A percentile compares a stretch with the other conserved stretches of the same genome.
Evolutionary conservation across 2,329 filamentous ascomycete genomes (phyloP).

Genomic region (Pseudocercospora eumusae): DNA sequence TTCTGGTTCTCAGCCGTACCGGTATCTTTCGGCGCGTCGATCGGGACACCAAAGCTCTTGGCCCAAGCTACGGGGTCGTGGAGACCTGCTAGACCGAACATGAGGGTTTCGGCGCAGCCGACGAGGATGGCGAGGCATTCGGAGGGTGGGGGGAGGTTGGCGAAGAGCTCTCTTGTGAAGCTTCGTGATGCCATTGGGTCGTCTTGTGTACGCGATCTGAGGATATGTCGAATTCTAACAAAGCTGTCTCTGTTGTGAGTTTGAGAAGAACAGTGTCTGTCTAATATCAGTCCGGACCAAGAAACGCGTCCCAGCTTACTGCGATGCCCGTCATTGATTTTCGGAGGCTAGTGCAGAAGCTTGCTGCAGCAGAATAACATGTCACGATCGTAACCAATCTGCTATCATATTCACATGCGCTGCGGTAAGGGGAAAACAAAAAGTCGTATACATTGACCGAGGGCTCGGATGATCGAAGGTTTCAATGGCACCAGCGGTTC

Average conservation of each 20-base stretch:
- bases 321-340: slow-evolving; percentile 2
- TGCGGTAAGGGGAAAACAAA: slow-evolving; percentile 1
- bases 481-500: neutral
- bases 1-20: slow-evolving; percentile 28
- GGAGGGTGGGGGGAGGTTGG: slow-evolving; percentile 39
- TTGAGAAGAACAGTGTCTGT: neutral
- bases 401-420: neutral
- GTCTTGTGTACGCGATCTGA: neutral
- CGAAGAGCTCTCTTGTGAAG: slow-evolving; percentile 24
- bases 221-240: neutral
- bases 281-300: neutral
- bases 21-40: slow-evolving; percentile 24
- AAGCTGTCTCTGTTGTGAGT: neutral
- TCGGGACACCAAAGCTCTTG: slow-evolving; percentile 40
- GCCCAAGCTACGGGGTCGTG: slow-evolving; percentile 38
- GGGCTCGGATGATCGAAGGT: neutral
- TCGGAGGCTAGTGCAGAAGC: slow-evolving; percentile 4
- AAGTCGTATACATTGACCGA: neutral
- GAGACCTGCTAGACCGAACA: slow-evolving; percentile 41
- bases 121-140: slow-evolving; percentile 42
- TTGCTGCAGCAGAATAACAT: neutral
- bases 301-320: slow-evolving; percentile 1
- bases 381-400: neutral
- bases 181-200: slow-evolving; percentile 25
- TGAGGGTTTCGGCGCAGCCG: slow-evolving; percentile 37